Percentiles rank a stretch among this genome's conserved stretches.
Conservation (phyloP, 1,139 yeast species). For the Casaregolazyma lundiana region DNA sequence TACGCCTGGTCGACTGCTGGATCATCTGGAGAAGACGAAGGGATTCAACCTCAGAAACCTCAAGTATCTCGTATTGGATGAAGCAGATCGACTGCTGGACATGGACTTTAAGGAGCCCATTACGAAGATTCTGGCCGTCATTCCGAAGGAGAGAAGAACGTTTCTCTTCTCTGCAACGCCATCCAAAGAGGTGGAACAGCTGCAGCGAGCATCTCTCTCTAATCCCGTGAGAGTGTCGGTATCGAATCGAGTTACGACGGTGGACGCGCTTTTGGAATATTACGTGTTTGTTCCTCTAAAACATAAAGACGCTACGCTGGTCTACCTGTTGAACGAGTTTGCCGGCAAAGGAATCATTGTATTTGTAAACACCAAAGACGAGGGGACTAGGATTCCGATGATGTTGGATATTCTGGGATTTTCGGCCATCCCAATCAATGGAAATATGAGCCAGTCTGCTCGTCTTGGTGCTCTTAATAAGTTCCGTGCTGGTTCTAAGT, state of each 20-base stretch:
- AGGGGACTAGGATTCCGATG: slow-evolving; percentile 84
- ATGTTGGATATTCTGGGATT: slow-evolving; percentile 79
- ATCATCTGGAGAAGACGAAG: slow-evolving; percentile 90
- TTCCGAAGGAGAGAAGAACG: slow-evolving; percentile 83
- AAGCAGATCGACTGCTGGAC: slow-evolving; percentile 91
- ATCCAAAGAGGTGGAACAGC: slow-evolving; percentile 89
- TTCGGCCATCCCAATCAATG: slow-evolving; percentile 88
- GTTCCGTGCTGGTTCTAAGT: slow-evolving; percentile 79
- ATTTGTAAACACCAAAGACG: slow-evolving; percentile 93
- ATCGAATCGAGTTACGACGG: slow-evolving; percentile 84
- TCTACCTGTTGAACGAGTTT: slow-evolving; percentile 75
- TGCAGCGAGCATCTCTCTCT: slow-evolving; percentile 85
- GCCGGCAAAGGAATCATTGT: slow-evolving; percentile 85
- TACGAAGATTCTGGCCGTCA: slow-evolving; percentile 76
- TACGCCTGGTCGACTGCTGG: slow-evolving; percentile 93
- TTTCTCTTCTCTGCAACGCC: slow-evolving; percentile 93
- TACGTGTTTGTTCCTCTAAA: slow-evolving; percentile 92
- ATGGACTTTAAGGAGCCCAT: slow-evolving; percentile 96
- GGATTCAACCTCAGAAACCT: slow-evolving; percentile 93
- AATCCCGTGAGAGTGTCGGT: slow-evolving; percentile 93
- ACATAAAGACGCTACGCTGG: slow-evolving; percentile 79
- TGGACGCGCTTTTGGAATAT: slow-evolving; percentile 83
- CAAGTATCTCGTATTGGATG: slow-evolving; percentile 91
- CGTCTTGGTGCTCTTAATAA: slow-evolving; percentile 89
- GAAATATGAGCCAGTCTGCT: slow-evolving; percentile 88